Evolutionary conservation across 208 protist species (phyloP).

Genomic region (Crithidia acanthocephali): DNA sequence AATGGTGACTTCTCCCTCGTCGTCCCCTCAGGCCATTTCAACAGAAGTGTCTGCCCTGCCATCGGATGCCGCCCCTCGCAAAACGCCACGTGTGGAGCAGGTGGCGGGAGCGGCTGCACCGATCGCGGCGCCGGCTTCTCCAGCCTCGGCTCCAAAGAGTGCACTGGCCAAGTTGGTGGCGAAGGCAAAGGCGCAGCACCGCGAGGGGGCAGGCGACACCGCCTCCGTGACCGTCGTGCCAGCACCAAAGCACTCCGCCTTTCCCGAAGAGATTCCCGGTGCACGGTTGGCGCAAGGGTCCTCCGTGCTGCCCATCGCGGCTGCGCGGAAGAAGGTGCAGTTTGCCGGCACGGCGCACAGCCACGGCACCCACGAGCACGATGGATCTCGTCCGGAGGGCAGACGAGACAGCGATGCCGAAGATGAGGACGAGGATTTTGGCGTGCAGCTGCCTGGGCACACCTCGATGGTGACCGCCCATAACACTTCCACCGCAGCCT

Average conservation of each 20-base stretch:
- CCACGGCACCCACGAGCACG: neutral
- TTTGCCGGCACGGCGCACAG: conserved; percentile 9
- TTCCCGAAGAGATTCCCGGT: conserved; percentile 8
- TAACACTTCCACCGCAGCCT: too few relatives aligned
- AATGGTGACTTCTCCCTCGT: too few relatives aligned
- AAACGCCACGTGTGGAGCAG: conserved; percentile 16
- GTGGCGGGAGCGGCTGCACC: neutral
- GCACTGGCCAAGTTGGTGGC: conserved; percentile 58
- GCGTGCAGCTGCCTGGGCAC: conserved; percentile 12
- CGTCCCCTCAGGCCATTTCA: too few relatives aligned
- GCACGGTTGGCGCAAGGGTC: conserved; percentile 2
- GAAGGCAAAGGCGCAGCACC: conserved; percentile 51
- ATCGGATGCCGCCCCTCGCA: neutral
- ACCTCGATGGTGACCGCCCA: too few relatives aligned
- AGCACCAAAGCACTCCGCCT: conserved; percentile 7
- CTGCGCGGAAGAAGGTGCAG: conserved; percentile 16
- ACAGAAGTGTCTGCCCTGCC: neutral
- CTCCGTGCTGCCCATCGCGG: neutral
- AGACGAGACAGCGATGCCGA: conserved; percentile 38
- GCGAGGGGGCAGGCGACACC: conserved; percentile 3
- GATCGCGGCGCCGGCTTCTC: neutral
- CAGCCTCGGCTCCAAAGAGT: conserved; percentile 30
- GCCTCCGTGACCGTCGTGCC: conserved; percentile 7
- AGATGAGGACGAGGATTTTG: conserved; percentile 65
- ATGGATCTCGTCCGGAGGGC: neutral